These are phyloP conservation scores for Lachancea sp. DNA, from an alignment of 805 yeast genomes.

Conservation along the genomic window DNA sequence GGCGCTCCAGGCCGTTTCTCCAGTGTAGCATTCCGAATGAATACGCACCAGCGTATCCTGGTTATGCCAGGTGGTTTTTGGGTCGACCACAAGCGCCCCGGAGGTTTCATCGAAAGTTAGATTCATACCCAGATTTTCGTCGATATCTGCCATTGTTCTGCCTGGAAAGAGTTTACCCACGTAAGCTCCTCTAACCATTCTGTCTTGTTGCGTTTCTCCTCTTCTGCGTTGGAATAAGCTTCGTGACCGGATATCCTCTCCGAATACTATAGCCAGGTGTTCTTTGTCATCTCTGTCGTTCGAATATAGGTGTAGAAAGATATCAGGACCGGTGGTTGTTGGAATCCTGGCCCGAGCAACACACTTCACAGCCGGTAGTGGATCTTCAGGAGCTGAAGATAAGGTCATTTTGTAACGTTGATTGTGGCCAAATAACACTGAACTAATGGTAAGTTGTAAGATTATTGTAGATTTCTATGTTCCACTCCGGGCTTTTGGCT, in stretches of 20 bases:
- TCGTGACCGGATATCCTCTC: slow-evolving; percentile 79
- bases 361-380: slow-evolving; percentile 51
- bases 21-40: slow-evolving; percentile 97
- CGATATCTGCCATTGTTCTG: slow-evolving; percentile 60
- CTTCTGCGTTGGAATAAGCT: slow-evolving; percentile 53
- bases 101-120: slow-evolving; percentile 39
- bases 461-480: no score
- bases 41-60: slow-evolving; percentile 65
- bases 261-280: slow-evolving; percentile 95
- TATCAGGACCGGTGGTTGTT: slow-evolving; percentile 91
- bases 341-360: slow-evolving; percentile 95
- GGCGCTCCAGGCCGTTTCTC: slow-evolving; percentile 99
- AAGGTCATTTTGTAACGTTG: neutral
- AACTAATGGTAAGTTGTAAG: no score
- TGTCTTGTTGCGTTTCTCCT: slow-evolving; percentile 78
- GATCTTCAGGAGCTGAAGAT: neutral
- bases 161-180: slow-evolving; percentile 89
- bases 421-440: neutral
- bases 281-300: slow-evolving; percentile 87
- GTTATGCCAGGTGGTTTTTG: slow-evolving; percentile 24
- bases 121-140: slow-evolving; percentile 38
- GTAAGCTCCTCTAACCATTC: slow-evolving; percentile 99
- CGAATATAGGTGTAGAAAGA: slow-evolving; percentile 81
- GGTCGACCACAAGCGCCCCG: slow-evolving; percentile 22
- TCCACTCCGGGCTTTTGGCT: no score